Conservation (phyloP, 306 rosid genomes). For the Fagus crenata region DNA sequence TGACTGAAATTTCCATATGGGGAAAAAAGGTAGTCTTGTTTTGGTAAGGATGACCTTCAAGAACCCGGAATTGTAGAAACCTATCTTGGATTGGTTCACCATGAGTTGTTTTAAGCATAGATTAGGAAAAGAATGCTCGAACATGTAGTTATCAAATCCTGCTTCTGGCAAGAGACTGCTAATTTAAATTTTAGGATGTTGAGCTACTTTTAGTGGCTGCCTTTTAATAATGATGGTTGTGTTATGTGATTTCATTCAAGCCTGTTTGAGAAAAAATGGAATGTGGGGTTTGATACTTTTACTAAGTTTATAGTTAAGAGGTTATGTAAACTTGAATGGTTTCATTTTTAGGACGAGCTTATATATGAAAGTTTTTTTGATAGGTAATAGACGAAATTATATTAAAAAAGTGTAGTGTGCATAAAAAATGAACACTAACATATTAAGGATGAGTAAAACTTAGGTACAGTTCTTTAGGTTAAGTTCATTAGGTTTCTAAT, state of each 20-base stretch:
- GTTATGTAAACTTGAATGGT: no score
- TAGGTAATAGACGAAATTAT: no score
- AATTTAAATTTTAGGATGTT: neutral
- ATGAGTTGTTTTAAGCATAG: slow-evolving; percentile 18
- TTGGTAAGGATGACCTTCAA: slow-evolving; percentile 37
- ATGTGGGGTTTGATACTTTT: neutral
- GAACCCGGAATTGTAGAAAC: slow-evolving; percentile 29
- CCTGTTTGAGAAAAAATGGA: neutral
- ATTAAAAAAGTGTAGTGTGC: no score
- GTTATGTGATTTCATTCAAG: neutral
- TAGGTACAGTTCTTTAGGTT: no score
- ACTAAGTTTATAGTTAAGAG: neutral
- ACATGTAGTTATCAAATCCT: slow-evolving; percentile 8
- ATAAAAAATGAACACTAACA: no score
- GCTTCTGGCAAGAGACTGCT: slow-evolving; percentile 11
- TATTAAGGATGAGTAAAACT: no score
- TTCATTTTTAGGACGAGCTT: no score
- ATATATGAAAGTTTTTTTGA: no score
- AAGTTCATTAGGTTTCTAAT: no score
- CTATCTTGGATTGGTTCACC: slow-evolving; percentile 26
- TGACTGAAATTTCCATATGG: slow-evolving; percentile 28
- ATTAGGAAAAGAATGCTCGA: slow-evolving; percentile 3
- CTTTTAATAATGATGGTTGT: neutral
- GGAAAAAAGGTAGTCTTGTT: slow-evolving; percentile 27
- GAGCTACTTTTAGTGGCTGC: neutral